Conservation (phyloP, 108 stramenopile genomes). For the Mayamaea pseudoterrestris region DNA sequence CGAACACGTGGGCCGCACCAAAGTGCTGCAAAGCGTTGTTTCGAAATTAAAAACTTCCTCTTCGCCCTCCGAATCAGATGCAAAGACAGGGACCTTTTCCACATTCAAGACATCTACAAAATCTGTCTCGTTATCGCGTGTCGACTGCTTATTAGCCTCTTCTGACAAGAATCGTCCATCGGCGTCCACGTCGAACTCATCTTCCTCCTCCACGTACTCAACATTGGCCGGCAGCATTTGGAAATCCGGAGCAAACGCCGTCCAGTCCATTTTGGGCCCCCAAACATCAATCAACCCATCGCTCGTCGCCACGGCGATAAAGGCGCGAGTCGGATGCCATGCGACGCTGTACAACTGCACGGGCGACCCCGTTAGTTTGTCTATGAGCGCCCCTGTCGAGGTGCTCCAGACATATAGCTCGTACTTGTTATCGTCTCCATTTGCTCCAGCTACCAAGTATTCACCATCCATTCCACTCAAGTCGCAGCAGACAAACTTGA, state of each 20-base stretch:
- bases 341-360: constrained; percentile 41
- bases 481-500: constrained; percentile 56
- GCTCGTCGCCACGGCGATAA: constrained; percentile 62
- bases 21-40: constrained; percentile 18
- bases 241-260: constrained; percentile 77
- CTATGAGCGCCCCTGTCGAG: constrained; percentile 57
- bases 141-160: not conserved
- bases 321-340: constrained; percentile 76
- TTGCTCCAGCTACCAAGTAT: constrained; percentile 61
- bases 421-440: constrained; percentile 42
- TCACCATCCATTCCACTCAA: constrained; percentile 73
- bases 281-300: constrained; percentile 75
- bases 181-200: constrained; percentile 63
- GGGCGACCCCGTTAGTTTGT: constrained; percentile 60
- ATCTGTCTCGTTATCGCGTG: constrained; percentile 25
- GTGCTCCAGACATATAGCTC: constrained; percentile 62
- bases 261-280: constrained; percentile 66
- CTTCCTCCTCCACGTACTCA: constrained; percentile 60
- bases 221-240: constrained; percentile 66
- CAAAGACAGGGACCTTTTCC: constrained; percentile 46
- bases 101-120: constrained; percentile 47
- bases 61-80: constrained; percentile 66
- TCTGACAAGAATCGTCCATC: not conserved
- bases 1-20: not conserved
- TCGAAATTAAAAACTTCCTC: constrained; percentile 52